Conservation (phyloP, 169 alveolate species). For the Cytauxzoon felis region DNA sequence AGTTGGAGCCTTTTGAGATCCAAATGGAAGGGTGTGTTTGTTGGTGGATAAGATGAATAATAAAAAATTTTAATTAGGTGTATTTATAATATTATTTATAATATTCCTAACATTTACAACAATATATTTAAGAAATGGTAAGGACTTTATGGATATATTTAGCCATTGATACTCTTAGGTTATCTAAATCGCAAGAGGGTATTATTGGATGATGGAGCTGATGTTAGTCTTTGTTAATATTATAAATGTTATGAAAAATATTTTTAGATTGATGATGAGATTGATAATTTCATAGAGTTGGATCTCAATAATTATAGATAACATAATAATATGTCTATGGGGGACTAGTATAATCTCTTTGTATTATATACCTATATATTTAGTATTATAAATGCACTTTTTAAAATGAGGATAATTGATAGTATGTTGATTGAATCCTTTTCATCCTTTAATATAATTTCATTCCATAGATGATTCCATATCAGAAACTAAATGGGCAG, state of each 20-base stretch:
- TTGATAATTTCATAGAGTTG: slow-evolving; percentile 9
- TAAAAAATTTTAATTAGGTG: background rate
- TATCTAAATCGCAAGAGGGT: background rate
- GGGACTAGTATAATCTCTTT: background rate
- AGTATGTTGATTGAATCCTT: slow-evolving; percentile 6
- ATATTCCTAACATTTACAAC: background rate
- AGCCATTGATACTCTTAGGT: too few species aligned
- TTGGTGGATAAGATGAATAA: background rate
- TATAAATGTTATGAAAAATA: background rate
- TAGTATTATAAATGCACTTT: background rate
- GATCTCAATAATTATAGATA: background rate
- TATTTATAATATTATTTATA: background rate
- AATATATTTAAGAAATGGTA: slow-evolving; percentile 1
- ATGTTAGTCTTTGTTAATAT: background rate
- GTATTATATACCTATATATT: background rate
- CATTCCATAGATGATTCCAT: slow-evolving; percentile 17
- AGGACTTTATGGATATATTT: too few species aligned
- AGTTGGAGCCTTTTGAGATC: slow-evolving; percentile 3
- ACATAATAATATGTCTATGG: background rate
- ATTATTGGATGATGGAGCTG: background rate
- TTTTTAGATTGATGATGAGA: background rate
- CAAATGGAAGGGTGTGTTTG: too few species aligned
- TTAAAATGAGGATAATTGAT: background rate
- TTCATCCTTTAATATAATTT: background rate
- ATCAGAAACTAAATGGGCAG: slow-evolving; percentile 77